phyloP scores from a whole-genome alignment of 345 rosid genomes.

The Pugionium cornutum region DNA sequence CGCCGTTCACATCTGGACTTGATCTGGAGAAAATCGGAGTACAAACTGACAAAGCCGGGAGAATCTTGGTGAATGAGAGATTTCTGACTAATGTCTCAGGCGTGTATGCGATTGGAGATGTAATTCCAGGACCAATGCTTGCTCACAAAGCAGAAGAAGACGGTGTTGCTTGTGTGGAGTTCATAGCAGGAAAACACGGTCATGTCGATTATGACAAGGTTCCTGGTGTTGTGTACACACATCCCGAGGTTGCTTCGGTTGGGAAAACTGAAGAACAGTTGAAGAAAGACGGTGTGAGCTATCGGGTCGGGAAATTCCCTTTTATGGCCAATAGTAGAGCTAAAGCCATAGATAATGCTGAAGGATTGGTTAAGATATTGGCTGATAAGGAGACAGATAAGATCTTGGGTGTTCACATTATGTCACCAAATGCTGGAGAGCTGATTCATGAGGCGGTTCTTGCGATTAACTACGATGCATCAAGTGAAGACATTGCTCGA shows the following conservation, averaged over 20 bases:
- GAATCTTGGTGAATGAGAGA: too few species aligned
- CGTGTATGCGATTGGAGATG: too few species aligned
- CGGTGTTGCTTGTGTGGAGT: too few species aligned
- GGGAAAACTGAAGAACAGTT: constrained; percentile 53
- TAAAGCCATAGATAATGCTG: constrained; percentile 59
- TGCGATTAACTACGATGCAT: constrained; percentile 73
- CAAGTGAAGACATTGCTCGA: constrained; percentile 60
- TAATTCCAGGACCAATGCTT: too few species aligned
- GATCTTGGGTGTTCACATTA: constrained; percentile 86
- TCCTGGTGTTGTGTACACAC: constrained; percentile 88
- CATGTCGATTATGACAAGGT: constrained; percentile 71
- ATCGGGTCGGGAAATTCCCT: constrained; percentile 83
- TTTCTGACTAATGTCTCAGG: too few species aligned
- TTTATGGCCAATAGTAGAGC: constrained; percentile 58
- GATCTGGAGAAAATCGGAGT: constrained; percentile 55
- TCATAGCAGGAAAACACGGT: too few species aligned
- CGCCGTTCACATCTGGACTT: too few species aligned
- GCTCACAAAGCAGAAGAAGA: too few species aligned
- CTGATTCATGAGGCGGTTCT: constrained; percentile 84
- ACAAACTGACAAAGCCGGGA: constrained; percentile 67
- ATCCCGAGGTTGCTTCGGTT: constrained; percentile 89
- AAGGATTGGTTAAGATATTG: constrained; percentile 74
- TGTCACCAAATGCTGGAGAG: constrained; percentile 86
- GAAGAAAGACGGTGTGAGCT: constrained; percentile 51
- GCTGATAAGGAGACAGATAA: constrained; percentile 89